A percentile compares a stretch with the other conserved stretches of the same genome.
Evolutionary conservation across 192 early-diverging fungal genomes (phyloP).

Genomic region (Coemansia sp.): DNA sequence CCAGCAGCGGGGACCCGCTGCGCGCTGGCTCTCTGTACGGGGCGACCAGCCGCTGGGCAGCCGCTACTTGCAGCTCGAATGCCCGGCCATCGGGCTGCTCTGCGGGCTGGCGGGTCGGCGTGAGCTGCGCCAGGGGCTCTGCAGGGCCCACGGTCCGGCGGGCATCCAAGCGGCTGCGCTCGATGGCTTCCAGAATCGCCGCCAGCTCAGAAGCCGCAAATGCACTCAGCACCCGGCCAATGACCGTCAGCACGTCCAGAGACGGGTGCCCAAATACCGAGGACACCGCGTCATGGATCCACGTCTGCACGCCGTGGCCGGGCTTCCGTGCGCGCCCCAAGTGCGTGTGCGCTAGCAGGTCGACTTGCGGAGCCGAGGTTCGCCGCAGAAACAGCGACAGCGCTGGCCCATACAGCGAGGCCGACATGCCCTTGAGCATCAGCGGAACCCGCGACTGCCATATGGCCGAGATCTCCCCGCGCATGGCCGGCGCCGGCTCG

Average conservation of each 20-base stretch:
- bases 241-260: slow-evolving; percentile 26
- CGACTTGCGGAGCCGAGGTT: slow-evolving; percentile 16
- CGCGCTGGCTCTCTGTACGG: slow-evolving; percentile 21
- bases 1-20: slow-evolving; percentile 26
- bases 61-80: slow-evolving; percentile 26
- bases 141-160: slow-evolving; percentile 11
- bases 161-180: slow-evolving; percentile 26
- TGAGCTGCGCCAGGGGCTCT: background rate
- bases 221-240: slow-evolving; percentile 32
- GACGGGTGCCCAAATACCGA: slow-evolving; percentile 15
- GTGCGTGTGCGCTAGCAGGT: slow-evolving; percentile 22
- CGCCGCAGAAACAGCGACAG: slow-evolving; percentile 26
- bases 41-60: slow-evolving; percentile 16
- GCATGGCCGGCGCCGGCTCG: slow-evolving; percentile 1
- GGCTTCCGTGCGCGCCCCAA: background rate
- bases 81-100: slow-evolving; percentile 3
- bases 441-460: slow-evolving; percentile 43
- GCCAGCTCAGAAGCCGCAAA: slow-evolving; percentile 32
- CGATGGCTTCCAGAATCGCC: slow-evolving; percentile 28
- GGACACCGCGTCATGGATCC: slow-evolving; percentile 19
- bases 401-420: slow-evolving; percentile 33
- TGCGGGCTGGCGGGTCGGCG: slow-evolving; percentile 17
- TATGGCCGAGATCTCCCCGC: slow-evolving; percentile 21
- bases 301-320: slow-evolving; percentile 15
- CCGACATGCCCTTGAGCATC: slow-evolving; percentile 26